Evolutionary conservation across 768 basidiomycete species (phyloP).

Genomic region (Auricularia heimuer): DNA sequence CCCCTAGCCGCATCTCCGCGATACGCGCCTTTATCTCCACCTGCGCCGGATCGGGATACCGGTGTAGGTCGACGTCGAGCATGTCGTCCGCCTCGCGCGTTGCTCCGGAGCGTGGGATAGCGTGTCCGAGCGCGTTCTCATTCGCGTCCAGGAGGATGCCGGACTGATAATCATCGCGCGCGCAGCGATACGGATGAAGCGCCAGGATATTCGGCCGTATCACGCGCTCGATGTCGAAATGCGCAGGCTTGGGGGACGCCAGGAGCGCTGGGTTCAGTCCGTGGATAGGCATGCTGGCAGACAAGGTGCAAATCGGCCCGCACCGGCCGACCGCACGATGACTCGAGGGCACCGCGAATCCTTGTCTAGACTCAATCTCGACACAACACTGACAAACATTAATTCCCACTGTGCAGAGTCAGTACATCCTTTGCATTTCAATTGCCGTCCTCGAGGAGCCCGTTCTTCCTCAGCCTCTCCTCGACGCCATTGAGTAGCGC

Average conservation of each 20-base stretch:
- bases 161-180: conserved; percentile 86
- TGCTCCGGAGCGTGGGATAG: conserved; percentile 34
- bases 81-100: conserved; percentile 28
- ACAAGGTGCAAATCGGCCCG: conserved; percentile 1
- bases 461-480: not conserved
- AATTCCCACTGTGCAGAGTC: not conserved
- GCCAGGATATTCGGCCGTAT: conserved; percentile 92
- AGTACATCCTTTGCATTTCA: not conserved
- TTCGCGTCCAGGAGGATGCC: conserved; percentile 96
- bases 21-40: conserved; percentile 67
- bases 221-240: conserved; percentile 75
- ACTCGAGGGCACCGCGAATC: too few species aligned
- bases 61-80: conserved; percentile 53
- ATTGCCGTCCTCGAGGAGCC: not conserved
- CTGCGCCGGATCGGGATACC: conserved; percentile 92
- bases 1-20: conserved; percentile 64
- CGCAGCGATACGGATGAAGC: conserved; percentile 88
- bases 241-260: conserved; percentile 45
- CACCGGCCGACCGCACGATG: not conserved
- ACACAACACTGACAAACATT: too few species aligned
- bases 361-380: too few species aligned
- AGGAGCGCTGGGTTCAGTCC: conserved; percentile 30
- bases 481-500: not conserved
- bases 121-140: conserved; percentile 89
- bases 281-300: conserved; percentile 45